These are phyloP conservation scores for Penicillium palitans DNA, from an alignment of 2,329 filamentous ascomycete species.

Conservation along the genomic window DNA sequence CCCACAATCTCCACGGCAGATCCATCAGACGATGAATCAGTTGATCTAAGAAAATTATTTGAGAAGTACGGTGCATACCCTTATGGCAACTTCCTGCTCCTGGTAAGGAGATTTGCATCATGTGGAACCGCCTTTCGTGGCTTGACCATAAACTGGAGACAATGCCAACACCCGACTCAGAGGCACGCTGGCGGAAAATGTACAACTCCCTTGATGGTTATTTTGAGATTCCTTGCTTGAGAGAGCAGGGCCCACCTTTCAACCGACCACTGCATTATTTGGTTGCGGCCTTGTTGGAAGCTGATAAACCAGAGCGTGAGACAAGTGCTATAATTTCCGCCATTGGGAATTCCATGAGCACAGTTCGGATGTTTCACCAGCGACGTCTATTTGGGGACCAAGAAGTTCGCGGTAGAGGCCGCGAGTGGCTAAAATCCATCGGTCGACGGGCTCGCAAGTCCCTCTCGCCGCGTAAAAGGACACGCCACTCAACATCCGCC, in stretches of 20 bases:
- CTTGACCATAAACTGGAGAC: not conserved
- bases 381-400: not conserved
- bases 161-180: not conserved
- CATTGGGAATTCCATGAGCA: not conserved
- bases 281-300: conserved; percentile 1
- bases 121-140: conserved; percentile 6
- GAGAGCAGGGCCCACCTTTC: conserved; percentile 2
- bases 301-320: not conserved
- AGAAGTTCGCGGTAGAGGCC: not conserved
- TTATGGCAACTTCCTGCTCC: conserved; percentile 2
- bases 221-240: not conserved
- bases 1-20: no score
- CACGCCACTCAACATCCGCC: no score
- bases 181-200: not conserved
- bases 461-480: no score
- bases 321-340: not conserved
- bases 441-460: no score
- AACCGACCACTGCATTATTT: conserved; percentile 3
- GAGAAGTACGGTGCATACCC: no score
- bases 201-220: not conserved
- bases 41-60: no score
- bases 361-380: conserved; percentile 1
- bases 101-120: conserved; percentile 9
- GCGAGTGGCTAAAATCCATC: no score
- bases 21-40: no score